Evolutionary conservation across 176 grass and related monocot genomes (phyloP).

Genomic region (Alopecurus myosuroides): DNA sequence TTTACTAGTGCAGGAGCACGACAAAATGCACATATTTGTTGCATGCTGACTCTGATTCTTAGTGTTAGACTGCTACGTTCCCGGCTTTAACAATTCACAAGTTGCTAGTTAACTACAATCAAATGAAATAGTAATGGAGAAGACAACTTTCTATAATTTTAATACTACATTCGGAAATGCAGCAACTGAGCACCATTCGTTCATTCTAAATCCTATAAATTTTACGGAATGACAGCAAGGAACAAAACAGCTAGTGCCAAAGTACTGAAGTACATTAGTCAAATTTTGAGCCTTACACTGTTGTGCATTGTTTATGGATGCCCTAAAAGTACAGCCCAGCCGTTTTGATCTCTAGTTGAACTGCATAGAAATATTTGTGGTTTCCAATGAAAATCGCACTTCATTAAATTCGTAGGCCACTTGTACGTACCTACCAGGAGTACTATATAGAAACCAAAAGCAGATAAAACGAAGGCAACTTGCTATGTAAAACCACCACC

Average conservation of each 20-base stretch:
- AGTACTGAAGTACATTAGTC: neutral
- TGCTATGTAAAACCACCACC: neutral
- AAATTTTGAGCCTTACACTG: neutral
- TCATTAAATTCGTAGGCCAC: conserved; percentile 18
- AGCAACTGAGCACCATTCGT: neutral
- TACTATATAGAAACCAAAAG: conserved; percentile 12
- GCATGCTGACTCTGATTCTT: neutral
- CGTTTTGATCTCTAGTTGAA: neutral
- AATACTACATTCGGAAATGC: no score
- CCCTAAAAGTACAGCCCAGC: conserved; percentile 5
- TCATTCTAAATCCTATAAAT: neutral
- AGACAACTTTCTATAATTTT: neutral
- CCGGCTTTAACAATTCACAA: conserved; percentile 5
- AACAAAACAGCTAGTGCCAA: neutral
- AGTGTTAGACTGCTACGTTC: neutral
- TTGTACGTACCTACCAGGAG: conserved; percentile 12
- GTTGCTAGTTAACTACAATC: neutral
- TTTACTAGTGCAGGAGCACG: neutral
- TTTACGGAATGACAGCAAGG: neutral
- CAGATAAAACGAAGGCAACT: neutral
- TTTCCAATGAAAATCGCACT: neutral
- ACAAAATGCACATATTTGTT: conserved; percentile 1
- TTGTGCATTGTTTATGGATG: neutral
- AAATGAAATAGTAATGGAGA: neutral
- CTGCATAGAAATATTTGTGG: neutral